Evolutionary conservation across 1,284 basidiomycete genomes (phyloP).

Genomic region (Melanopsichium pennsylvanicum): DNA sequence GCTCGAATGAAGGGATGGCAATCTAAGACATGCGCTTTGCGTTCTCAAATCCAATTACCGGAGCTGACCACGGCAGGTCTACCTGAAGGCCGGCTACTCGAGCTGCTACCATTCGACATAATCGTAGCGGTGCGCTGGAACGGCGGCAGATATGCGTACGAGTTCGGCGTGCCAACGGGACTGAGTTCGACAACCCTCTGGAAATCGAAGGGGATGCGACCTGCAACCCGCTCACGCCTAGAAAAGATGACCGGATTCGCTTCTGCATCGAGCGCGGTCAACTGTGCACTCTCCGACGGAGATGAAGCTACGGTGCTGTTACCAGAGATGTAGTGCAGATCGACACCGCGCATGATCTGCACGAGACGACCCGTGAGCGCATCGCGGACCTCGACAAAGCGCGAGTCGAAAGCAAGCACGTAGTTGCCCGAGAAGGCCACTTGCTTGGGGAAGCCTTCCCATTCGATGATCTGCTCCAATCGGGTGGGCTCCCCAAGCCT

Average conservation of each 20-base stretch:
- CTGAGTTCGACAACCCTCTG: slow-evolving; percentile 40
- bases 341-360: slow-evolving; percentile 84
- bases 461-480: slow-evolving; percentile 79
- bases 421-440: slow-evolving; percentile 89
- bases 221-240: slow-evolving; percentile 25
- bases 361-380: slow-evolving; percentile 82
- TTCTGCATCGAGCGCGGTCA: slow-evolving; percentile 39
- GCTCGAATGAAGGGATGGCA: not conserved
- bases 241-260: slow-evolving; percentile 48
- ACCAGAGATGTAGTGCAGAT: slow-evolving; percentile 78
- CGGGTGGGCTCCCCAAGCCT: slow-evolving; percentile 67
- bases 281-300: slow-evolving; percentile 22
- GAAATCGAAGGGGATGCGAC: slow-evolving; percentile 42
- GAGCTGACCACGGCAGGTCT: slow-evolving; percentile 24
- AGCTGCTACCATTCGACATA: slow-evolving; percentile 28
- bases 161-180: slow-evolving; percentile 12
- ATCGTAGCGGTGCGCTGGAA: slow-evolving; percentile 34
- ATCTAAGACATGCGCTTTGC: not conserved
- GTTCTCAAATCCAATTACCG: slow-evolving; percentile 29
- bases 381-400: slow-evolving; percentile 92
- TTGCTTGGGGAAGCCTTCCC: slow-evolving; percentile 77
- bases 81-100: slow-evolving; percentile 25
- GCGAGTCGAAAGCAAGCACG: slow-evolving; percentile 85
- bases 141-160: slow-evolving; percentile 12
- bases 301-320: slow-evolving; percentile 39